These are phyloP conservation scores for Moesziomyces sp. DNA, from an alignment of 1,284 basidiomycete species.

Conservation along the genomic window DNA sequence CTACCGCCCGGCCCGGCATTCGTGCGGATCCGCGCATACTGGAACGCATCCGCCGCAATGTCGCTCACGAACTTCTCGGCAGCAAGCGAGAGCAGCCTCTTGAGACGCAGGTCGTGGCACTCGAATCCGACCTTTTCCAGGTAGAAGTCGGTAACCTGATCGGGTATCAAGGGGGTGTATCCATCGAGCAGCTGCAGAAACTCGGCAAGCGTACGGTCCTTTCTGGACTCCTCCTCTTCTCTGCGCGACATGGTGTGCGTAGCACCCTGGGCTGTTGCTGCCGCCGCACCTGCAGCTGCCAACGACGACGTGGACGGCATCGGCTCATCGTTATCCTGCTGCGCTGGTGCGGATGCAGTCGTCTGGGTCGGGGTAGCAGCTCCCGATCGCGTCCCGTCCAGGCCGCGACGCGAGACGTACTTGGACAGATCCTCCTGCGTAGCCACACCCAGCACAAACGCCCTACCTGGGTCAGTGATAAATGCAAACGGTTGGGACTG, in stretches of 20 bases:
- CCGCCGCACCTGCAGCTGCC: conserved; percentile 24
- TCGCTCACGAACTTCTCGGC: conserved; percentile 99
- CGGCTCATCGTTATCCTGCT: conserved; percentile 31
- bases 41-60: conserved; percentile 95
- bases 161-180: conserved; percentile 95
- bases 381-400: conserved; percentile 37
- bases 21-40: conserved; percentile 92
- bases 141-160: conserved; percentile 98
- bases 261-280: conserved; percentile 26
- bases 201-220: conserved; percentile 85
- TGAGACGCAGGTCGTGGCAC: conserved; percentile 79
- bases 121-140: conserved; percentile 96
- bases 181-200: conserved; percentile 96
- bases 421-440: conserved; percentile 59
- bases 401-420: conserved; percentile 55
- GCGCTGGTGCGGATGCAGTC: conserved; percentile 12
- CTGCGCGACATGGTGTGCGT: conserved; percentile 62
- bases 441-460: conserved; percentile 59
- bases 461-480: conserved; percentile 59
- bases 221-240: conserved; percentile 80
- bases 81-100: conserved; percentile 91
- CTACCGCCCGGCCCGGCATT: conserved; percentile 70
- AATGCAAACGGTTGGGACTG: conserved; percentile 61
- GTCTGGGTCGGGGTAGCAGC: conserved; percentile 45
- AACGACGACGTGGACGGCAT: conserved; percentile 35